Evolutionary conservation across 2,329 filamentous ascomycete species (phyloP).

Genomic region (Talaromyces sp.): DNA sequence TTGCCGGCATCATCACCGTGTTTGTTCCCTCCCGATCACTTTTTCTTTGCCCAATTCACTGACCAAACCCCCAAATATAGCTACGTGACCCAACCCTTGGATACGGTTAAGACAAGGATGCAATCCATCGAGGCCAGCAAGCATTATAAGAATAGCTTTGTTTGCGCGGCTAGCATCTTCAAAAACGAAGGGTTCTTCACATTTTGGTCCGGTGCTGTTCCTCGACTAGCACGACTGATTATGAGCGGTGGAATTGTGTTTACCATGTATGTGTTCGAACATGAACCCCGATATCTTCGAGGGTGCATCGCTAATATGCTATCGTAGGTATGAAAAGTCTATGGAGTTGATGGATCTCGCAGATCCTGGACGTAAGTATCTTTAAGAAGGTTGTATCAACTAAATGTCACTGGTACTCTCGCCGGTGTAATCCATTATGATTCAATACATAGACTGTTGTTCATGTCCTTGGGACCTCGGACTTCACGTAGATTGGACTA

Average conservation of each 20-base stretch:
- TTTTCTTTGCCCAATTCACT: neutral
- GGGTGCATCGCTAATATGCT: neutral
- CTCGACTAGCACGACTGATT: constrained; percentile 79
- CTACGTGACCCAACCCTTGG: constrained; percentile 68
- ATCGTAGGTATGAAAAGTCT: constrained; percentile 78
- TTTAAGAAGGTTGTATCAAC: constrained; percentile 55
- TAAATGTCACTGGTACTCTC: neutral
- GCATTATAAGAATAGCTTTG: constrained; percentile 83
- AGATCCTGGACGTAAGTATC: constrained; percentile 82
- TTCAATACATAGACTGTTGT: constrained; percentile 9
- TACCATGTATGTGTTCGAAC: constrained; percentile 68
- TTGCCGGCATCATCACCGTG: constrained; percentile 90
- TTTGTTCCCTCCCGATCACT: constrained; percentile 37
- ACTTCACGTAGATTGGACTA: constrained; percentile 2
- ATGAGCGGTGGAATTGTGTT: constrained; percentile 97
- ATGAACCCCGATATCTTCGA: neutral
- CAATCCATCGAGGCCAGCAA: constrained; percentile 85
- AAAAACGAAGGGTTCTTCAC: constrained; percentile 86
- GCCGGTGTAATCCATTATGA: neutral
- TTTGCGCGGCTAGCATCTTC: constrained; percentile 80
- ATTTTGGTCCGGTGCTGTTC: constrained; percentile 92
- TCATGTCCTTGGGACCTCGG: no score
- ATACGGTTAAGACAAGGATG: constrained; percentile 97
- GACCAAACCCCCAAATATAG: constrained; percentile 28
- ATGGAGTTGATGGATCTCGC: constrained; percentile 81